phyloP scores from a whole-genome alignment of 352 stramenopile genomes.

The Phytophthora sp. region DNA sequence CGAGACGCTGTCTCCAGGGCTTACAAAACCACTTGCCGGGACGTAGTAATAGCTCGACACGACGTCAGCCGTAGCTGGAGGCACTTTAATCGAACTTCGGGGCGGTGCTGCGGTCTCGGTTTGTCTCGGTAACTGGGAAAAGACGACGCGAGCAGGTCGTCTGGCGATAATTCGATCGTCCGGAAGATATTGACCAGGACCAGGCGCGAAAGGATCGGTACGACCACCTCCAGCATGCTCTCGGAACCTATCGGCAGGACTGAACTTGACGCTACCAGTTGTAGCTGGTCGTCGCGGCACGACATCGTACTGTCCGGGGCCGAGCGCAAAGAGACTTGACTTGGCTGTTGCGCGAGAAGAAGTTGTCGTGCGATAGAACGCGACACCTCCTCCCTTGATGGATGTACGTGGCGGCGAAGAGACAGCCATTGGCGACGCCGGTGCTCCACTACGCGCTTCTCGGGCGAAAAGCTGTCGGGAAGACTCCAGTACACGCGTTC shows the following conservation, averaged over 20 bases:
- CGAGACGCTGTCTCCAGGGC: conserved; percentile 15
- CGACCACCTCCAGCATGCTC: conserved; percentile 48
- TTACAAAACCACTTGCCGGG: conserved; percentile 45
- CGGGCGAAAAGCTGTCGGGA: conserved; percentile 44
- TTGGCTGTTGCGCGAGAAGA: conserved; percentile 35
- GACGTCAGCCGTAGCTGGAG: conserved; percentile 45
- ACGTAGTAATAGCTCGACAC: conserved; percentile 73
- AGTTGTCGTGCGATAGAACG: conserved; percentile 48
- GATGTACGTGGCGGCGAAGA: conserved; percentile 16
- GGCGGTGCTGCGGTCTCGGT: conserved; percentile 39
- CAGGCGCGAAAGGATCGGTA: conserved; percentile 30
- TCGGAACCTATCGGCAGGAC: conserved; percentile 61
- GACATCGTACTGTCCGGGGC: conserved; percentile 66
- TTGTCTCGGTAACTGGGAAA: conserved; percentile 55
- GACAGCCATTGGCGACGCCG: conserved; percentile 1
- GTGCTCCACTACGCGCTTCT: conserved; percentile 1
- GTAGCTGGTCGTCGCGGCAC: conserved; percentile 29
- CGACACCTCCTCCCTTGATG: conserved; percentile 43
- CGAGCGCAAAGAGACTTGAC: conserved; percentile 52
- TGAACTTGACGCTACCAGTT: conserved; percentile 58
- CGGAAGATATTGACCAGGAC: conserved; percentile 59
- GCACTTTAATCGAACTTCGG: conserved; percentile 21
- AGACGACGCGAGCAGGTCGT: conserved; percentile 45
- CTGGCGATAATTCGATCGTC: conserved; percentile 40
- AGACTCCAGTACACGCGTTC: conserved; percentile 47